phyloP scores from a whole-genome alignment of 2,329 filamentous ascomycete species.

The Apiospora hydei region DNA sequence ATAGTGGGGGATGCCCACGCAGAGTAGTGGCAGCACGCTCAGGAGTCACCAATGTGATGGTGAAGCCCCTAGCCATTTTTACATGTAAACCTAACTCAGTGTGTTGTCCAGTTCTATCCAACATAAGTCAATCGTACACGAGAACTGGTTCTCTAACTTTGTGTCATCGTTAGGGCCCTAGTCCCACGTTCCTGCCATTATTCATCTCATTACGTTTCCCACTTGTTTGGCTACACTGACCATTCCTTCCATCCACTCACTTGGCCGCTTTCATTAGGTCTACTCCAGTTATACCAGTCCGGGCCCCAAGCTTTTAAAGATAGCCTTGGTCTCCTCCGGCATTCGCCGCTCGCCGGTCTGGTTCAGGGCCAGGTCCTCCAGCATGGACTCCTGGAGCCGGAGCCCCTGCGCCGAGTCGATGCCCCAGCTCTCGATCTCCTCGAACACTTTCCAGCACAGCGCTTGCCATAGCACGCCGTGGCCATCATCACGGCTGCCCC shows the following conservation, averaged over 20 bases:
- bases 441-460: not conserved
- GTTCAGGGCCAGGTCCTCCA: not conserved
- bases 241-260: not conserved
- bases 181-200: not conserved
- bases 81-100: not conserved
- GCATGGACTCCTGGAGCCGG: not conserved
- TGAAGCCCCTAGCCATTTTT: not conserved
- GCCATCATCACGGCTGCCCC: not conserved
- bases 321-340: not conserved
- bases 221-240: not conserved
- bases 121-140: not conserved
- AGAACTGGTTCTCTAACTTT: not conserved
- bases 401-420: constrained; percentile 13
- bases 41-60: not conserved
- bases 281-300: not conserved
- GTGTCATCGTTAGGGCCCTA: not conserved
- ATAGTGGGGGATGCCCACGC: too few relatives aligned
- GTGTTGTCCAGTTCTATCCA: not conserved
- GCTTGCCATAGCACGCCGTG: constrained; percentile 16
- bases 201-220: not conserved
- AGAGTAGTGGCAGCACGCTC: not conserved
- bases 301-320: not conserved
- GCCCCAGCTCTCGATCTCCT: constrained; percentile 12
- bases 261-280: not conserved
- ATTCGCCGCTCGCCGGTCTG: not conserved